These are phyloP conservation scores for Geotrichum carabidarum DNA, from an alignment of 1,139 yeast genomes.

Conservation along the genomic window DNA sequence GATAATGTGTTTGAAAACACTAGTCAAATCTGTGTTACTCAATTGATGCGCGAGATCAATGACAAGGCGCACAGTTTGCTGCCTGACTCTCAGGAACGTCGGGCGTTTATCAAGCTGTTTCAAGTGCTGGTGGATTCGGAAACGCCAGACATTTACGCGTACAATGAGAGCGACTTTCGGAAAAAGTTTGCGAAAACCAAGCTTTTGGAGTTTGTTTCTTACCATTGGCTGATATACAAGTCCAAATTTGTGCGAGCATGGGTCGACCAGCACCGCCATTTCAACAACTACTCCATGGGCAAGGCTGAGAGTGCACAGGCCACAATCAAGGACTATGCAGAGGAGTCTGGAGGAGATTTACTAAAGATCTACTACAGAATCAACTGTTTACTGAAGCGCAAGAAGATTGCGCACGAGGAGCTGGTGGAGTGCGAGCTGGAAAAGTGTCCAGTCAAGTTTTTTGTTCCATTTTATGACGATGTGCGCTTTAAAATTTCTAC, in stretches of 20 bases:
- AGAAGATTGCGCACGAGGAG: conserved; percentile 15
- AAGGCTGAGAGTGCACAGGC: conserved; percentile 20
- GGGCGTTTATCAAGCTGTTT: conserved; percentile 14
- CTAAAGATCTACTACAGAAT: conserved; percentile 17
- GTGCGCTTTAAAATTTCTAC: conserved; percentile 19
- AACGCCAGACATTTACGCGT: conserved; percentile 20
- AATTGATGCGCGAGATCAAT: conserved; percentile 19
- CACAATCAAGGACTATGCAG: conserved; percentile 15
- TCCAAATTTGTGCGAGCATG: conserved; percentile 20
- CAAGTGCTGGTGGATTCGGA: conserved; percentile 20
- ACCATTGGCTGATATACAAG: conserved; percentile 20
- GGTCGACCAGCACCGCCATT: conserved; percentile 20
- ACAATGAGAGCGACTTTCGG: conserved; percentile 18
- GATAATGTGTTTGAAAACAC: conserved; percentile 19
- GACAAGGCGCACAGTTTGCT: conserved; percentile 7
- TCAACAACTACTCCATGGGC: conserved; percentile 20
- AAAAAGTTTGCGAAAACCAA: conserved; percentile 15
- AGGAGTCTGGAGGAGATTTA: conserved; percentile 16
- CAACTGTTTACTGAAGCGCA: conserved; percentile 10
- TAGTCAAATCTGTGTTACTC: conserved; percentile 19
- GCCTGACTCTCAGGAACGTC: conserved; percentile 4
- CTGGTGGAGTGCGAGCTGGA: conserved; percentile 13
- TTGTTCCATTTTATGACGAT: conserved; percentile 20
- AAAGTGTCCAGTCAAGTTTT: conserved; percentile 19
- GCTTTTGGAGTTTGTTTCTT: conserved; percentile 17